Base-by-base conservation (phyloP, 2,329 filamentous ascomycete genomes). In the Aspergillus sp. region DNA sequence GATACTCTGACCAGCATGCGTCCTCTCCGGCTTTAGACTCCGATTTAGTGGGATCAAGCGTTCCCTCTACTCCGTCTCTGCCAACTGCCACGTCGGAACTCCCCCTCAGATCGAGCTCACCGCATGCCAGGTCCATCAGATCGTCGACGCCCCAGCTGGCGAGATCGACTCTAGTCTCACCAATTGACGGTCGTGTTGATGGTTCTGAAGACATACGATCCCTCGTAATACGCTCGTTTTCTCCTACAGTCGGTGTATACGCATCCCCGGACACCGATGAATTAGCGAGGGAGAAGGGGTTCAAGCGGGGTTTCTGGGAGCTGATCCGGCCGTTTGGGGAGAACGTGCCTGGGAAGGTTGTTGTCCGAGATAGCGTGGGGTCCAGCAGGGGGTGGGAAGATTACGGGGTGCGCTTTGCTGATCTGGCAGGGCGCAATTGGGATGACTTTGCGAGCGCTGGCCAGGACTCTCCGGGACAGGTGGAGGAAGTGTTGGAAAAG, bases 271-370 rank as follows among this genome's bases (percentile, higher is more conserved):
- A 96, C 53, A 91, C 86, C 1, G 82, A 95, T 52, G 73, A 80
- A 36, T 63, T 98, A 37, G 72, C 86, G 34, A 71, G 69, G 37
- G 78, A 82, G 42, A 98, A 98, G 61, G 93, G 93, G 0, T 84
- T 96, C 44, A 68, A 75, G 24, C 72, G 78, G 27, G 88, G 89
- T 0, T 69, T 98, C 30, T 80, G 86, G 67, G 83, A 93, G 57
- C 66, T 98, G 15, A 64, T 98, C 35, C 72, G 89, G 31, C 89
- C 91, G 0, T 98, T 93, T 63, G 91, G 91, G 17, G 91, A 98
- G 61, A 75, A 72, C 11, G 73, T 96, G 1, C 75, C 81, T 30
- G 91, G 91, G 17, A 93, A 91, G 52, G 81, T 98, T 32, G 83
- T 83, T 3, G 80, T 96, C 34, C 71, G 91, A 48, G 91, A 98